phyloP scores from a whole-genome alignment of 148 eudicot species.

The Bassia scoparia region DNA sequence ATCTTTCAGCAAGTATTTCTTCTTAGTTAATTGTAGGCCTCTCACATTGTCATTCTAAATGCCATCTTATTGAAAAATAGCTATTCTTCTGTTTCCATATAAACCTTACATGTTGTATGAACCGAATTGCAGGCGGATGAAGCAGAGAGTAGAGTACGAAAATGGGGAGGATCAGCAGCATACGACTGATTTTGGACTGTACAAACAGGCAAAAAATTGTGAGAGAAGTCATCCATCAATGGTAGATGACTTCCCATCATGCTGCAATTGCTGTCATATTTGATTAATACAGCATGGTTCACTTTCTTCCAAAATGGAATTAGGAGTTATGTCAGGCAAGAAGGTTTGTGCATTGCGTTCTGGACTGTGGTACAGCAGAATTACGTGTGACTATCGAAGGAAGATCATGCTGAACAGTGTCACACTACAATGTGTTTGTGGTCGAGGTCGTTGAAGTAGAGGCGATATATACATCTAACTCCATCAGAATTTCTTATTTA shows the following conservation, averaged over 20 bases:
- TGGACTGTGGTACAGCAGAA: neutral
- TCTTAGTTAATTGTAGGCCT: too few species aligned
- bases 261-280: neutral
- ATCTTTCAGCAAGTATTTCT: too few species aligned
- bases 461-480: neutral
- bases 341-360: neutral
- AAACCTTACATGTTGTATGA: neutral
- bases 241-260: neutral
- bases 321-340: neutral
- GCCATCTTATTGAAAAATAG: too few species aligned
- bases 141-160: constrained; percentile 59
- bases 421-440: neutral
- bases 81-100: neutral
- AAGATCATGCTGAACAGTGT: neutral
- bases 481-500: neutral
- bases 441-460: neutral
- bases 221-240: neutral
- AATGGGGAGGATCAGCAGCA: constrained; percentile 67
- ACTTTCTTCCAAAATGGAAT: neutral
- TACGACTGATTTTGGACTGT: constrained; percentile 24
- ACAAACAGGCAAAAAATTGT: neutral
- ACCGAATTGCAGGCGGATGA: constrained; percentile 43
- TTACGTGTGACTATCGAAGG: neutral
- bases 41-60: too few species aligned
- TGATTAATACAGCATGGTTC: neutral